Evolutionary conservation across 192 early-diverging fungal genomes (phyloP), one percentile per base, ranked within the genome.

Genomic region (Gonapodya sp.): DNA sequence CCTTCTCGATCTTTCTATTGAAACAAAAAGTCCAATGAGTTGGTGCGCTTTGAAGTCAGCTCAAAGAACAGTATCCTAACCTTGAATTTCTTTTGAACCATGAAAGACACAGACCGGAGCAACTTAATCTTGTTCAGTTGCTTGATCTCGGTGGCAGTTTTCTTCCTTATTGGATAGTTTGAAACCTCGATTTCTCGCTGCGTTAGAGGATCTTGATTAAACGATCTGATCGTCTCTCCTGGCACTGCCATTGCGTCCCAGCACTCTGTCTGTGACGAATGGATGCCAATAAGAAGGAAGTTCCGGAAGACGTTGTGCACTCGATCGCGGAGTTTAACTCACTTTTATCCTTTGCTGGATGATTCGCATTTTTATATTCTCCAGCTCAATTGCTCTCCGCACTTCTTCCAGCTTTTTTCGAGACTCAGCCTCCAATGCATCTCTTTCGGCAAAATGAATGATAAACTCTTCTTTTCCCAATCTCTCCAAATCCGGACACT

Each of bases 271-370:
- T 81, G 24, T 64, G 46, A 64, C 8, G 8, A 64, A 64, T 16
- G 24, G 24, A 64, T 16, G 24, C 24, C 24, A 64, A 16, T 8
- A 64, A 34, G 34, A 78, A 2, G 36, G n/a, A 46, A 14, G n/a
- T n/a, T n/a, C n/a, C n/a, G n/a, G n/a, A n/a, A n/a, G n/a, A n/a
- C n/a, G n/a, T n/a, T n/a, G n/a, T n/a, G n/a, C n/a, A n/a, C n/a
- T n/a, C n/a, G 24, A 78, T 2, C 36, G 36, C 2, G n/a, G 24
- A 78, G 2, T 2, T 24, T 78, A 24, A 78, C 2, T 31, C 18
- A 88, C 87, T 83, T 87, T 90, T 78, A 90, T 88, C 16, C 89
- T 79, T 73, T 87, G 86, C 35, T 82, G 72, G 18, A 90, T 83
- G 18, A 90, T 84, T 30, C 86, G 35, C 79, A 87, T 87, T 35